phyloP scores from a whole-genome alignment of 805 yeast species.

The Yarrowia keelungensis region DNA sequence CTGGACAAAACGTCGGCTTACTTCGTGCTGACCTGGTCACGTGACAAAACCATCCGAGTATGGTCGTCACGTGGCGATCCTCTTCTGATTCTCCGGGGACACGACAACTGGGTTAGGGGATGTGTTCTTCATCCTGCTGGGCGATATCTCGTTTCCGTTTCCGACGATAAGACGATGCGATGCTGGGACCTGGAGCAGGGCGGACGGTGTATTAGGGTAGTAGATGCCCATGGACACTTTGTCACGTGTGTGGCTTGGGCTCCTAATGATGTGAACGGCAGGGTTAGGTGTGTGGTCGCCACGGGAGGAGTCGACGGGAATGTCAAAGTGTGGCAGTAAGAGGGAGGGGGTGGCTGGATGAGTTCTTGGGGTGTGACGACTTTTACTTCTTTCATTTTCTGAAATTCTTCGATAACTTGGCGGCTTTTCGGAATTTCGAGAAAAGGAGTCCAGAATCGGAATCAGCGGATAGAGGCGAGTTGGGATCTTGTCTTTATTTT shows the following conservation, averaged over 20 bases:
- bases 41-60: slow-evolving; percentile 75
- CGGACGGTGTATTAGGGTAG: slow-evolving; percentile 59
- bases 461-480: too few relatives aligned
- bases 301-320: slow-evolving; percentile 69
- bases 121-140: slow-evolving; percentile 79
- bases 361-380: too few relatives aligned
- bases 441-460: too few relatives aligned
- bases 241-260: slow-evolving; percentile 61
- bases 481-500: too few relatives aligned
- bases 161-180: slow-evolving; percentile 79
- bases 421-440: too few relatives aligned
- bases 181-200: slow-evolving; percentile 72
- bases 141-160: slow-evolving; percentile 67
- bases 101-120: slow-evolving; percentile 84
- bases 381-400: too few relatives aligned
- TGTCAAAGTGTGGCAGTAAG: slow-evolving; percentile 61
- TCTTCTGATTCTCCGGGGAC: slow-evolving; percentile 69
- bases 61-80: slow-evolving; percentile 76
- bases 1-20: slow-evolving; percentile 52
- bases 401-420: too few relatives aligned
- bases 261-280: slow-evolving; percentile 51
- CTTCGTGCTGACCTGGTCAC: slow-evolving; percentile 77
- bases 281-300: slow-evolving; percentile 67
- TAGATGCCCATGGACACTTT: slow-evolving; percentile 75
- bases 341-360: too few relatives aligned